A percentile compares a stretch with the other conserved stretches of the same genome.
These are phyloP conservation scores for Cephaloascus fragrans DNA, from an alignment of 805 yeast species.

Conservation along the genomic window DNA sequence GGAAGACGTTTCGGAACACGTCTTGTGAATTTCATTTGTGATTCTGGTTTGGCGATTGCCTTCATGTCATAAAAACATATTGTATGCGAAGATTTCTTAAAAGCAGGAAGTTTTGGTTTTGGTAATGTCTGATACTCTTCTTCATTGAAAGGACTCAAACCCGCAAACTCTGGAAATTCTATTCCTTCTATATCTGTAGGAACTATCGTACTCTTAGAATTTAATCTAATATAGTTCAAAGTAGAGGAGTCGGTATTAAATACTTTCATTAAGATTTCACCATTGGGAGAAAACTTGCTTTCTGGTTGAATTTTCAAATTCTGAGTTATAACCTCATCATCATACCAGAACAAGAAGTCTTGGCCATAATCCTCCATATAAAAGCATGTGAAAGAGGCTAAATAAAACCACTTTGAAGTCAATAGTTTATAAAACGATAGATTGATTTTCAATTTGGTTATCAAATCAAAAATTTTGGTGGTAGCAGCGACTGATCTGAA, in stretches of 20 bases:
- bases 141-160: neutral
- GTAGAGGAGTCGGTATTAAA: constrained; percentile 1
- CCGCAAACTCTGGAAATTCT: constrained; percentile 2
- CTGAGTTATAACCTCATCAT: neutral
- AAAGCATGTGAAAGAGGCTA: constrained; percentile 4
- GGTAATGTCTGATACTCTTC: constrained; percentile 1
- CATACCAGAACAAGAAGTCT: constrained; percentile 4
- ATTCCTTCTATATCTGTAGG: constrained; percentile 1
- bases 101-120: constrained; percentile 1
- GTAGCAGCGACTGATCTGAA: neutral
- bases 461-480: neutral
- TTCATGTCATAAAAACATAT: constrained; percentile 3
- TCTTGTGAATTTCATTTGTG: neutral
- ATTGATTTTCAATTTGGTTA: constrained; percentile 1
- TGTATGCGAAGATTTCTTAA: constrained; percentile 1
- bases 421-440: constrained; percentile 1
- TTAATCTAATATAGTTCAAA: neutral
- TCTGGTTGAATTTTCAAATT: constrained; percentile 2
- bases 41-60: neutral
- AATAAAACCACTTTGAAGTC: constrained; percentile 1
- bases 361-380: constrained; percentile 3
- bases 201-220: neutral
- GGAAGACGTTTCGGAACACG: constrained; percentile 1
- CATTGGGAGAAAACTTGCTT: constrained; percentile 1
- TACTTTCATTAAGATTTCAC: constrained; percentile 1